phyloP scores from a whole-genome alignment of 352 stramenopile genomes.

The Phytophthora hybrid region DNA sequence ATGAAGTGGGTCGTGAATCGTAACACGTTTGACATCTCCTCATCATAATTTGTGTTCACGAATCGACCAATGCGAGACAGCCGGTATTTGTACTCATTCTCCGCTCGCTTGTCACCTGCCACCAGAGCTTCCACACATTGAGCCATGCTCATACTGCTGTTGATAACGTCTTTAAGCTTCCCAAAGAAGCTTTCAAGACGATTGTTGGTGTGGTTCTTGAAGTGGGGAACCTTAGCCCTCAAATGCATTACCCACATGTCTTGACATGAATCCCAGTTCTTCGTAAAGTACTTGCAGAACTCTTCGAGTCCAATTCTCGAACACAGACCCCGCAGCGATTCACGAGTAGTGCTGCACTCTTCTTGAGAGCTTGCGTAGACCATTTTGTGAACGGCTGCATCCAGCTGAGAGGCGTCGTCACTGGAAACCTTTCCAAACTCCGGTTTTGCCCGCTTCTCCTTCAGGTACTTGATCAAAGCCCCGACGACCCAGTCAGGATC shows the following conservation, averaged over 20 bases:
- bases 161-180: neutral
- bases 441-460: constrained; percentile 8
- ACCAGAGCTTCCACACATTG: neutral
- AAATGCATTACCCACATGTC: constrained; percentile 33
- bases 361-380: neutral
- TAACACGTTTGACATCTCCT: neutral
- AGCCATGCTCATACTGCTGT: neutral
- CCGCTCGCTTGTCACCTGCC: neutral
- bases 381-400: constrained; percentile 1
- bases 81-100: neutral
- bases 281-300: constrained; percentile 36
- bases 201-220: constrained; percentile 49
- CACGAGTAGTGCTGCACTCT: neutral
- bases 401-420: neutral
- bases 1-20: neutral
- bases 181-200: constrained; percentile 34
- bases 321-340: neutral
- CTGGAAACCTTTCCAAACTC: neutral
- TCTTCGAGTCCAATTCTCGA: neutral
- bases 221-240: constrained; percentile 25
- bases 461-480: constrained; percentile 12
- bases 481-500: too few relatives aligned
- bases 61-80: neutral
- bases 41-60: neutral
- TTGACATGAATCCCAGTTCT: constrained; percentile 29